Conservation (phyloP, 2,329 filamentous ascomycete species). For the Sarocladiaceae sp. region DNA sequence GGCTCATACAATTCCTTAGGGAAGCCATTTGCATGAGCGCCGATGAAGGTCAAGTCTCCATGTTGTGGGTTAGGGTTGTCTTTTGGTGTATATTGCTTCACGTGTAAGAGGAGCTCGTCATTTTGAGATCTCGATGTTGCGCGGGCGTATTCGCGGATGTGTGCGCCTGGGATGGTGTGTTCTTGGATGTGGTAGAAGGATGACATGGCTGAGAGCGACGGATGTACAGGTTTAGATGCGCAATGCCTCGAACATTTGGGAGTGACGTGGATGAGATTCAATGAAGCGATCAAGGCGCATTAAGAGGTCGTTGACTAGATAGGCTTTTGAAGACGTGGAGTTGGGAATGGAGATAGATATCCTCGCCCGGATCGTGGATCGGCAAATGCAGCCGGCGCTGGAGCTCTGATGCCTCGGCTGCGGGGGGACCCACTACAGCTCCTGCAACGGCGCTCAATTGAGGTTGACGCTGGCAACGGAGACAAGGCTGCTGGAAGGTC, state of each 20-base stretch:
- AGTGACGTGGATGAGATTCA: not conserved
- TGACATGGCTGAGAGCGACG: slow-evolving; percentile 12
- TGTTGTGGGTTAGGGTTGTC: slow-evolving; percentile 63
- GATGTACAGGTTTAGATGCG: too few relatives aligned
- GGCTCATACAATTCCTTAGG: slow-evolving; percentile 95
- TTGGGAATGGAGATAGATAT: too few relatives aligned
- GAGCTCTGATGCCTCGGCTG: not conserved
- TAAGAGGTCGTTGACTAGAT: not conserved
- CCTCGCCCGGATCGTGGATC: slow-evolving; percentile 4
- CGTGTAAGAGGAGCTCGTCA: slow-evolving; percentile 65
- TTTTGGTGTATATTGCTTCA: slow-evolving; percentile 85
- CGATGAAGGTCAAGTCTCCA: slow-evolving; percentile 81
- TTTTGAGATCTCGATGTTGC: slow-evolving; percentile 71
- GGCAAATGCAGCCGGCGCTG: slow-evolving; percentile 3
- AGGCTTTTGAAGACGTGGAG: too few relatives aligned
- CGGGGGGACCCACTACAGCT: slow-evolving; percentile 1
- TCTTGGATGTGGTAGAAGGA: slow-evolving; percentile 61
- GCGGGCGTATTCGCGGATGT: slow-evolving; percentile 77
- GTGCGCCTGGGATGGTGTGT: slow-evolving; percentile 68
- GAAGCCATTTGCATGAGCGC: slow-evolving; percentile 86
- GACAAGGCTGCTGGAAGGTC: not conserved
- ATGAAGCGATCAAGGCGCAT: not conserved
- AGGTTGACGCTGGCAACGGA: not conserved
- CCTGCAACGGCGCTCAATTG: too few relatives aligned
- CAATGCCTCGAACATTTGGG: too few relatives aligned